phyloP scores from a whole-genome alignment of 208 protist genomes.

The Leishmania mexicana region DNA sequence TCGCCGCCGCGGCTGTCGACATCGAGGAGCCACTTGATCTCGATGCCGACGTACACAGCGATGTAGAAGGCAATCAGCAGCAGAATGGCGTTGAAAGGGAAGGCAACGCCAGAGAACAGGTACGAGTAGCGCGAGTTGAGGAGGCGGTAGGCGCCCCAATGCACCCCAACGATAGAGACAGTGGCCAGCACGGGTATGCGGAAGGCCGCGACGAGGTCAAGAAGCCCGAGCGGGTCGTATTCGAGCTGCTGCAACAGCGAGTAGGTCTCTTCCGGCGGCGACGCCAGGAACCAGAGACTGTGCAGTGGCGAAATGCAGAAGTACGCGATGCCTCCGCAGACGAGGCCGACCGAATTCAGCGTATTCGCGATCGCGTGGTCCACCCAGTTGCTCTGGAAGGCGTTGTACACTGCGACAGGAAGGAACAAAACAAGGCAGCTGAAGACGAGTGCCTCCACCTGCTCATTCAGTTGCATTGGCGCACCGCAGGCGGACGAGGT shows the following conservation, averaged over 20 bases:
- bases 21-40: constrained; percentile 60
- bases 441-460: constrained; percentile 66
- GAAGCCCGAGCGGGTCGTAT: constrained; percentile 73
- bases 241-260: constrained; percentile 44
- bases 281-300: constrained; percentile 79
- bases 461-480: constrained; percentile 64
- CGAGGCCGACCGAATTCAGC: constrained; percentile 68
- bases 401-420: constrained; percentile 67
- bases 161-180: constrained; percentile 26
- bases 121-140: constrained; percentile 78
- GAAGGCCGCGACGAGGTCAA: constrained; percentile 40
- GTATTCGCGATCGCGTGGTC: constrained; percentile 56
- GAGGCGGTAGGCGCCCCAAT: constrained; percentile 77
- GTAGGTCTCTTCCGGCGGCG: constrained; percentile 18
- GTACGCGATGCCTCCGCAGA: constrained; percentile 59
- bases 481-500: constrained; percentile 7
- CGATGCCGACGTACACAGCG: constrained; percentile 47
- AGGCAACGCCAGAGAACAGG: constrained; percentile 71
- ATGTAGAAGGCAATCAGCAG: constrained; percentile 67
- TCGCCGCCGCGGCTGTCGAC: constrained; percentile 45
- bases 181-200: constrained; percentile 40
- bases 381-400: constrained; percentile 69
- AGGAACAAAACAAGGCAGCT: constrained; percentile 65
- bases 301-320: constrained; percentile 54
- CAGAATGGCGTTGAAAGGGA: constrained; percentile 64